Percentiles rank a stretch among this genome's conserved stretches.
These are phyloP conservation scores for Leishmania gerbilli DNA, from an alignment of 208 protist species.

Conservation along the genomic window DNA sequence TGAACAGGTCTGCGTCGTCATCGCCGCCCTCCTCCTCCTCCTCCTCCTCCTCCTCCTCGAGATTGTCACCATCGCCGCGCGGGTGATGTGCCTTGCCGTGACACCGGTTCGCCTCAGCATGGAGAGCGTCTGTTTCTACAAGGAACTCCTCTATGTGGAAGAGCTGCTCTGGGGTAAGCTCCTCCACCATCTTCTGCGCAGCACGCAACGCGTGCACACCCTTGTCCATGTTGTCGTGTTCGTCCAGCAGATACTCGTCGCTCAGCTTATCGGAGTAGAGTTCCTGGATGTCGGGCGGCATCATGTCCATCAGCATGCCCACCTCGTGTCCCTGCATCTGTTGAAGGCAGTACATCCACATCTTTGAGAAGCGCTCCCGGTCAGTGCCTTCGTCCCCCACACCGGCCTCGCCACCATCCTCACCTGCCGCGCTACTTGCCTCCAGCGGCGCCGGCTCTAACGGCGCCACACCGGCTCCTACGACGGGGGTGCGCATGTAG, in stretches of 20 bases:
- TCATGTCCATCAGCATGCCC: slow-evolving; percentile 49
- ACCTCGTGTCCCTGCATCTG: slow-evolving; percentile 45
- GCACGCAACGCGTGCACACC: slow-evolving; percentile 29
- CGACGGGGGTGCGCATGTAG: slow-evolving; percentile 33
- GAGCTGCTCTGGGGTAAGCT: slow-evolving; percentile 47
- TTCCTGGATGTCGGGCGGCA: slow-evolving; percentile 47
- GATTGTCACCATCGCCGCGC: background rate
- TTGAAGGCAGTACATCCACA: slow-evolving; percentile 32
- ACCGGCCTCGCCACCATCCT: background rate
- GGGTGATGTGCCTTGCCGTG: background rate
- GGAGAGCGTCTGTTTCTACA: slow-evolving; percentile 25
- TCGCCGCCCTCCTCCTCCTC: slow-evolving; percentile 2
- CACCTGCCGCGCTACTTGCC: background rate
- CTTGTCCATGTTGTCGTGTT: slow-evolving; percentile 27
- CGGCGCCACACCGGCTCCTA: slow-evolving; percentile 1
- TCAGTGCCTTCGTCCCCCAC: background rate
- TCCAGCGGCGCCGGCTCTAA: slow-evolving; percentile 1
- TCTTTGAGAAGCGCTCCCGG: slow-evolving; percentile 28
- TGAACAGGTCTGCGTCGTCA: slow-evolving; percentile 45
- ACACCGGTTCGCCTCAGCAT: slow-evolving; percentile 1
- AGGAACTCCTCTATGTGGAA: slow-evolving; percentile 40
- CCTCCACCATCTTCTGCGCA: slow-evolving; percentile 36
- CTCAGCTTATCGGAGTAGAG: slow-evolving; percentile 41
- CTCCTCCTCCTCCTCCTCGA: background rate
- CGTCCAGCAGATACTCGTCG: slow-evolving; percentile 30